Conservation (phyloP, 495 filamentous ascomycete species). For the Aspergillus sparsus region DNA sequence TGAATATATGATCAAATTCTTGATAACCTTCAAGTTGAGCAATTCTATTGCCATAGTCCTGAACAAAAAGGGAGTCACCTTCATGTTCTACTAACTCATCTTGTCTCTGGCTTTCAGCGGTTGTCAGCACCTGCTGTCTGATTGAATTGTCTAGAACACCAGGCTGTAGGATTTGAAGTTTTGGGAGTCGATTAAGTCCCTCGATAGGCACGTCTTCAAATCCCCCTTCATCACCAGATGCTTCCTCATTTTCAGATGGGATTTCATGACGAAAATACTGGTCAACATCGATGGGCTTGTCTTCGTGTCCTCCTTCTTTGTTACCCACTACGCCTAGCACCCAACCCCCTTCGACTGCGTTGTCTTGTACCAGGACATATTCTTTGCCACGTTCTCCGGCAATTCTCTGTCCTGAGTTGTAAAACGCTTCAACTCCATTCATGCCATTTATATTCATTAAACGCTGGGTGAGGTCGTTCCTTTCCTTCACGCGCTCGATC, state of each 20-base stretch:
- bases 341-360: conserved; percentile 95
- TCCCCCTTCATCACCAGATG: conserved; percentile 63
- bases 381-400: conserved; percentile 89
- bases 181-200: conserved; percentile 87
- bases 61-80: conserved; percentile 69
- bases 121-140: conserved; percentile 39
- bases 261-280: conserved; percentile 53
- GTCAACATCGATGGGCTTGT: conserved; percentile 90
- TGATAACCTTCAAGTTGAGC: conserved; percentile 31
- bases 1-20: conserved; percentile 44
- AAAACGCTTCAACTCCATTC: conserved; percentile 68
- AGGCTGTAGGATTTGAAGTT: conserved; percentile 45
- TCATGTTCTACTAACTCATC: conserved; percentile 32
- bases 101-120: conserved; percentile 37
- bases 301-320: conserved; percentile 69
- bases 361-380: conserved; percentile 95
- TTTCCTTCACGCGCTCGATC: conserved; percentile 86
- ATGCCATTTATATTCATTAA: conserved; percentile 94
- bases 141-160: conserved; percentile 45
- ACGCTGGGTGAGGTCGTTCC: conserved; percentile 93
- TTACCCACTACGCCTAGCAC: conserved; percentile 90
- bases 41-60: conserved; percentile 40
- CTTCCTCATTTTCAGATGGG: conserved; percentile 52
- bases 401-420: conserved; percentile 66
- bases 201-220: conserved; percentile 98